These are phyloP conservation scores for Pseudocohnilembus persalinus DNA, from an alignment of 169 alveolate genomes.

Conservation along the genomic window DNA sequence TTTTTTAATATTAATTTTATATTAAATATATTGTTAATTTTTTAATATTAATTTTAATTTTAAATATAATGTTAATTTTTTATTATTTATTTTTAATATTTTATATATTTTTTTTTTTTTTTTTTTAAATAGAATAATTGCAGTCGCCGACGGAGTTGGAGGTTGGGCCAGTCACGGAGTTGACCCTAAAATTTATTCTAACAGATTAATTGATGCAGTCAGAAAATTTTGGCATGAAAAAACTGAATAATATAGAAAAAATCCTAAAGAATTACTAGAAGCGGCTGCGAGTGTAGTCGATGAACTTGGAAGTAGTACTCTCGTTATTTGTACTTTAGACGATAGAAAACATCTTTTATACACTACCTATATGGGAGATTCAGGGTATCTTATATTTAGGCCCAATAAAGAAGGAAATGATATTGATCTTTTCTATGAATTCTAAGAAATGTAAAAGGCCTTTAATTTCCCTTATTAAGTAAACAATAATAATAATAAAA, in stretches of 20 bases:
- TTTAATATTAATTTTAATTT: no score
- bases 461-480: constrained; percentile 74
- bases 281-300: background rate
- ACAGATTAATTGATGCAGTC: background rate
- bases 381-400: constrained; percentile 63
- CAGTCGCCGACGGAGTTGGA: constrained; percentile 82
- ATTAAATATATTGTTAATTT: no score
- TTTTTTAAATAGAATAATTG: constrained; percentile 51
- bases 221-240: background rate
- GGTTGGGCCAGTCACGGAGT: constrained; percentile 66
- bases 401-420: constrained; percentile 32
- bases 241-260: background rate
- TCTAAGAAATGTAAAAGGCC: constrained; percentile 59
- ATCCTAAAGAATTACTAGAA: constrained; percentile 48
- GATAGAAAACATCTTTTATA: constrained; percentile 10
- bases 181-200: constrained; percentile 59
- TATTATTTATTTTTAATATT: no score
- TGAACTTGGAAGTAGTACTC: constrained; percentile 31
- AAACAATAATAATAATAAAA: background rate
- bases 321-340: constrained; percentile 21
- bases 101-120: constrained; percentile 4
- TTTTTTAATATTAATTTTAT: no score
- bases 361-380: constrained; percentile 69
- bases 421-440: constrained; percentile 20
- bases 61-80: no score